These are phyloP conservation scores for Acanthamoeba royreba DNA, from an alignment of 208 protist genomes.

Conservation along the genomic window DNA sequence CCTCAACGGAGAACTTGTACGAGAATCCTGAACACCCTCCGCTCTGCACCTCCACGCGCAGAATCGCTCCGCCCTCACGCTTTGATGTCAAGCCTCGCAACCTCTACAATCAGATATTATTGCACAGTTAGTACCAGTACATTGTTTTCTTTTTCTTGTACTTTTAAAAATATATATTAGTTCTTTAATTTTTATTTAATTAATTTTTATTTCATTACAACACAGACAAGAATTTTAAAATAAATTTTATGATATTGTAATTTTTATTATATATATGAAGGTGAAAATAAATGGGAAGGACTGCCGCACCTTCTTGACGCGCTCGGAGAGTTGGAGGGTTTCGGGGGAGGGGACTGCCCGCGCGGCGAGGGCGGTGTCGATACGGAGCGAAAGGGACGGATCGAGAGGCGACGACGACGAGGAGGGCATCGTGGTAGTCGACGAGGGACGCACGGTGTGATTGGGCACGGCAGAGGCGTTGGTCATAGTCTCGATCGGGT, in stretches of 20 bases:
- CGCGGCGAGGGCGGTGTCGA: background rate
- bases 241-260: too few relatives aligned
- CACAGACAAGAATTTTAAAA: background rate
- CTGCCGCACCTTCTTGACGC: background rate
- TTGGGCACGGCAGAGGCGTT: background rate
- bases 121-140: too few relatives aligned
- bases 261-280: background rate
- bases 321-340: background rate
- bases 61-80: background rate
- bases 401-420: background rate
- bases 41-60: background rate
- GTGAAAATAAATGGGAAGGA: background rate
- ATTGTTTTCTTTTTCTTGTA: too few relatives aligned
- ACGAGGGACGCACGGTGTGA: background rate
- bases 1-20: background rate
- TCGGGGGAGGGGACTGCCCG: background rate
- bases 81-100: background rate
- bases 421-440: background rate
- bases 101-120: too few relatives aligned
- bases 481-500: background rate
- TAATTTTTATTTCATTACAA: too few relatives aligned
- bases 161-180: too few relatives aligned
- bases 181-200: too few relatives aligned
- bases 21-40: slow-evolving; percentile 5
- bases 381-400: background rate